These are phyloP conservation scores for Eimeria falciformis DNA, from an alignment of 169 alveolate species.

Conservation along the genomic window DNA sequence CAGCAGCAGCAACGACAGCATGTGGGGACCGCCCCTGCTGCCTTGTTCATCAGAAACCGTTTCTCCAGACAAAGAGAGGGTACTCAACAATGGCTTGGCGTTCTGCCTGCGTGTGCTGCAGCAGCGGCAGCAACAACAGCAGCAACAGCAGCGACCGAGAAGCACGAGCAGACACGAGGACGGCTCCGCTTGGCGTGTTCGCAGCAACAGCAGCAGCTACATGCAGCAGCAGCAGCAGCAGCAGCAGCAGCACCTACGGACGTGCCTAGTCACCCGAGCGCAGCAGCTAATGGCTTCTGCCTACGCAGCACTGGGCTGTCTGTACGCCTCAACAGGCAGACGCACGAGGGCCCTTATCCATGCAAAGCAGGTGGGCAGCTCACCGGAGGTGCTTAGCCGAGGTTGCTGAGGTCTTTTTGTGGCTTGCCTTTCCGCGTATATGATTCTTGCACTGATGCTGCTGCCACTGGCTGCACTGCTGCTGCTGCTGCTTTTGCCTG, in stretches of 20 bases:
- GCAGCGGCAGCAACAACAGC: constrained; percentile 54
- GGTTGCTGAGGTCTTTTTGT: neutral
- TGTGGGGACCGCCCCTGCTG: constrained; percentile 67
- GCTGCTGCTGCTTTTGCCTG: constrained; percentile 23
- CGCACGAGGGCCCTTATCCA: constrained; percentile 62
- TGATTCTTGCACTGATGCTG: neutral
- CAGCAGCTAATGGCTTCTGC: constrained; percentile 71
- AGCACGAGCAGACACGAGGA: neutral
- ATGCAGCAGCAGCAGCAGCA: constrained; percentile 44
- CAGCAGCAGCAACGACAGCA: neutral
- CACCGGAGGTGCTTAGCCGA: no score
- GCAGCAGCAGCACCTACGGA: constrained; percentile 30
- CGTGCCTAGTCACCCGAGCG: constrained; percentile 35
- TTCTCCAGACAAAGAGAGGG: constrained; percentile 51
- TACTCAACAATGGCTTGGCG: constrained; percentile 62
- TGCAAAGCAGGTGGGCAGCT: constrained; percentile 63
- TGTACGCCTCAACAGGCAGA: constrained; percentile 72
- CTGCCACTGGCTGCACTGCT: neutral
- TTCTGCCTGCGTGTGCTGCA: constrained; percentile 72
- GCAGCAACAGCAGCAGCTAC: constrained; percentile 16
- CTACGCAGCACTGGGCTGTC: constrained; percentile 57
- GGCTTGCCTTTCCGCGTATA: neutral
- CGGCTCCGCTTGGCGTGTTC: constrained; percentile 12
- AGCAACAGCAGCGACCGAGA: constrained; percentile 41
- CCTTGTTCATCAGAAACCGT: constrained; percentile 28